Conservation (phyloP, 169 alveolate species). For the Cryptosporidium xiaoi region DNA sequence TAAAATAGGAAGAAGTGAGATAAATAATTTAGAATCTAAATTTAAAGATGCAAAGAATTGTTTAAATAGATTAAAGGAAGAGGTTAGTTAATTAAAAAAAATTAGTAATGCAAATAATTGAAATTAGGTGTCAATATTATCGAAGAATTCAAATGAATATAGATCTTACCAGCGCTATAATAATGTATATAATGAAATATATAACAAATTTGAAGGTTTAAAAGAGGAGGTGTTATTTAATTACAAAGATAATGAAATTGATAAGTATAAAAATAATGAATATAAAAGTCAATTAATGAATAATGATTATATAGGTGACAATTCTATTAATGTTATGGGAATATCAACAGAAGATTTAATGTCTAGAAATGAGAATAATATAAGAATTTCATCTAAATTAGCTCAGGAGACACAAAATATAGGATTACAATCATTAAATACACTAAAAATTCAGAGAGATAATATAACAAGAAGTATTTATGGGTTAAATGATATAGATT, state of each 20-base stretch:
- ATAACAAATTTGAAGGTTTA: constrained; percentile 10
- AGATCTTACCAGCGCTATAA: constrained; percentile 46
- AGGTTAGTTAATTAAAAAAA: constrained; percentile 20
- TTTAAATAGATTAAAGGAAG: constrained; percentile 35
- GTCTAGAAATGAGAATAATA: constrained; percentile 49
- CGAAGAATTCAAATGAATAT: constrained; percentile 52
- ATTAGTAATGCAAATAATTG: constrained; percentile 1
- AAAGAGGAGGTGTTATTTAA: constrained; percentile 15
- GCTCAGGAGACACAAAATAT: constrained; percentile 68
- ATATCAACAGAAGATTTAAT: constrained; percentile 50
- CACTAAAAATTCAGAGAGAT: constrained; percentile 63
- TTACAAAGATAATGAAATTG: neutral
- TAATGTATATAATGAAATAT: constrained; percentile 24
- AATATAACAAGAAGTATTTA: constrained; percentile 60
- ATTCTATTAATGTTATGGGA: neutral
- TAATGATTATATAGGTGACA: too few relatives aligned
- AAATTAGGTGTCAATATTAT: constrained; percentile 17
- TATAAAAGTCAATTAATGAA: constrained; percentile 11
- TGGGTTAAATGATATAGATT: constrained; percentile 57
- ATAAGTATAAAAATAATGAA: neutral
- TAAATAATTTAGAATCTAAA: constrained; percentile 13
- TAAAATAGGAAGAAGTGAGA: constrained; percentile 12
- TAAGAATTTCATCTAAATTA: constrained; percentile 42
- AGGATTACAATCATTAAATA: constrained; percentile 55
- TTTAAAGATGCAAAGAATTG: constrained; percentile 32